Evolutionary conservation across 129 eudicot species (phyloP).

Genomic region (Calendula officinalis): DNA sequence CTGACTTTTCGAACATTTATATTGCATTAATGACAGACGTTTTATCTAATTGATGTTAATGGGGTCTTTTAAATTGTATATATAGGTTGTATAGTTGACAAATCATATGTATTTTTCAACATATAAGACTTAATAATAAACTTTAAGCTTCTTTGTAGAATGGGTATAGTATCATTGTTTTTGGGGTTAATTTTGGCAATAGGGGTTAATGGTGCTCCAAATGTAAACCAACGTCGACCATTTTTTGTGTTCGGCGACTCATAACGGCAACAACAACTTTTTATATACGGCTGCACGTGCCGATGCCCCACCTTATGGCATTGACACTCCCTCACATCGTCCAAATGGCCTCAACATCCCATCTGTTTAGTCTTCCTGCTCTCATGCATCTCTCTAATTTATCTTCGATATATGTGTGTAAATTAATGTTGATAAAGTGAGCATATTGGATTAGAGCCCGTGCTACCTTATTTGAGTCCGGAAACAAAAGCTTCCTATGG

Average conservation of each 20-base stretch:
- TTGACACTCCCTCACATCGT: constrained; percentile 37
- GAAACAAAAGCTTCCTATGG: constrained; percentile 38
- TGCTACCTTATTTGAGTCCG: constrained; percentile 46
- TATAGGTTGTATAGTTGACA: background rate
- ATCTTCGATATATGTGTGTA: background rate
- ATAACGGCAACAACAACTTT: constrained; percentile 50
- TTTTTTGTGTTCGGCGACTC: constrained; percentile 52
- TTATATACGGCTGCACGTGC: constrained; percentile 47
- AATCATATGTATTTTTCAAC: background rate
- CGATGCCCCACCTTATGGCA: constrained; percentile 46
- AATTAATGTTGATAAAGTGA: constrained; percentile 24
- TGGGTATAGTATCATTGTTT: constrained; percentile 9
- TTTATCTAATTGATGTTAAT: background rate
- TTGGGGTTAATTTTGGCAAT: background rate
- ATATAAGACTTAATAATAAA: background rate
- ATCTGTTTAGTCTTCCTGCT: constrained; percentile 30
- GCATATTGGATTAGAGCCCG: constrained; percentile 39
- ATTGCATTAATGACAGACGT: constrained; percentile 6
- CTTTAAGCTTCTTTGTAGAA: background rate
- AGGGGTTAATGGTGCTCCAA: background rate
- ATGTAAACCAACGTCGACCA: constrained; percentile 32
- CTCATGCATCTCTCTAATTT: background rate
- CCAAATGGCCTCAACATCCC: constrained; percentile 50
- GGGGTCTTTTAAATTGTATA: background rate
- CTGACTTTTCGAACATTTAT: constrained; percentile 8